A percentile compares a stretch with the other conserved stretches of the same genome.
phyloP scores from a whole-genome alignment of 805 yeast genomes.

The Kluyveromyces aestuarii region DNA sequence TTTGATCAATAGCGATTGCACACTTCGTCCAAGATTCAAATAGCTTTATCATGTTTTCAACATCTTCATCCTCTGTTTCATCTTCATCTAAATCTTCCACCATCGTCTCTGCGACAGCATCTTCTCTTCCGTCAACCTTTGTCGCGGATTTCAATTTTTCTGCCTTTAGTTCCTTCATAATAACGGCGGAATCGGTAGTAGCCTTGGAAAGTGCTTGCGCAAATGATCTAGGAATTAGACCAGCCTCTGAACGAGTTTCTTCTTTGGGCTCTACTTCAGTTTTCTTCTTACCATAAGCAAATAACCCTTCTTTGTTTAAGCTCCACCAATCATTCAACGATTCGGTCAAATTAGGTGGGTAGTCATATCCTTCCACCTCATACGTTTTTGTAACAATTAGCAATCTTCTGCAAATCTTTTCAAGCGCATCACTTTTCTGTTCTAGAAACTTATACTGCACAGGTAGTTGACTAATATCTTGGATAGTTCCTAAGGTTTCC shows the following conservation, averaged over 20 bases:
- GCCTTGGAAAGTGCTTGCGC: slow-evolving; percentile 60
- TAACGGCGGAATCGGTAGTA: slow-evolving; percentile 41
- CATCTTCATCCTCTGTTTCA: slow-evolving; percentile 38
- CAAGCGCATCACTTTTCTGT: slow-evolving; percentile 54
- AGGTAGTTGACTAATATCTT: slow-evolving; percentile 65
- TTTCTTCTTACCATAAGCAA: slow-evolving; percentile 7
- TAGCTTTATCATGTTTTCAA: slow-evolving; percentile 36
- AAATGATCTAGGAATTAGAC: slow-evolving; percentile 55
- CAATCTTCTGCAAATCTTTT: slow-evolving; percentile 46
- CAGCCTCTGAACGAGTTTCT: slow-evolving; percentile 3
- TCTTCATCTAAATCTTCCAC: slow-evolving; percentile 25
- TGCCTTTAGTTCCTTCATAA: slow-evolving; percentile 22
- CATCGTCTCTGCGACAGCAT: slow-evolving; percentile 26
- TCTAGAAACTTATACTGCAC: slow-evolving; percentile 63
- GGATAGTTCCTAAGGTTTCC: slow-evolving; percentile 55
- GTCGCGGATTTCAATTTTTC: slow-evolving; percentile 13
- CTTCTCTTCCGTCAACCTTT: slow-evolving; percentile 14
- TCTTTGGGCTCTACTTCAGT: slow-evolving; percentile 5
- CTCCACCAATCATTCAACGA: slow-evolving; percentile 49
- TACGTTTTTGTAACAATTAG: slow-evolving; percentile 51
- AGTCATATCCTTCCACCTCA: slow-evolving; percentile 69
- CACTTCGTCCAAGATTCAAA: slow-evolving; percentile 43
- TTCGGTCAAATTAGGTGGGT: slow-evolving; percentile 71
- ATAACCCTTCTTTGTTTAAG: slow-evolving; percentile 16
- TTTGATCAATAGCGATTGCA: slow-evolving; percentile 55